Evolutionary conservation across 441 rosid species (phyloP).

Genomic region (Gossypium trilobum): DNA sequence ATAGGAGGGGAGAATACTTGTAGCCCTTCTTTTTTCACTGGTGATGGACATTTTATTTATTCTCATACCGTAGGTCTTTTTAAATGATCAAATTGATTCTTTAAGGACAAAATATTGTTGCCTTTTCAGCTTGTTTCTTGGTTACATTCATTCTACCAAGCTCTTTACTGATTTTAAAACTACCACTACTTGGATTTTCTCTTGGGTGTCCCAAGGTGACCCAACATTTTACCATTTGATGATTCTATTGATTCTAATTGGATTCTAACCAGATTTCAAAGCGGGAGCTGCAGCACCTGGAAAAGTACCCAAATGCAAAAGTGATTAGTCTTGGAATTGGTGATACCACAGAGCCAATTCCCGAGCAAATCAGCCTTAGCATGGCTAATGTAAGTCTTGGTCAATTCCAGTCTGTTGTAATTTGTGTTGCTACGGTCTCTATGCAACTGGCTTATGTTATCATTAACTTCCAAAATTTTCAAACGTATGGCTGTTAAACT

Average conservation of each 20-base stretch:
- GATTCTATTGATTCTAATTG: conserved; percentile 9
- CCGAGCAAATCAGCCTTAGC: conserved; percentile 36
- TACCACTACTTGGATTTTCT: not conserved
- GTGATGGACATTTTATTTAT: not conserved
- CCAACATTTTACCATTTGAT: not conserved
- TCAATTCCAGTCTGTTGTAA: not conserved
- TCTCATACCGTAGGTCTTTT: not conserved
- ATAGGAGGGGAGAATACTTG: not conserved
- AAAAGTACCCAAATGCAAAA: conserved; percentile 51
- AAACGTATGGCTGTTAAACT: not conserved
- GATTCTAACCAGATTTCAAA: conserved; percentile 38
- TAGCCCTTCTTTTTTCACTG: not conserved
- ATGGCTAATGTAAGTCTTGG: conserved; percentile 46
- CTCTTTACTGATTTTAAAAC: not conserved
- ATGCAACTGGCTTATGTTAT: not conserved
- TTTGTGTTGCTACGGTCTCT: not conserved
- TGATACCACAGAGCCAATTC: conserved; percentile 70
- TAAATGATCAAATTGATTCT: not conserved
- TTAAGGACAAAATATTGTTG: not conserved
- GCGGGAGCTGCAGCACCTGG: conserved; percentile 51
- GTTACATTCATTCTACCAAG: not conserved
- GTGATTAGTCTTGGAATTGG: conserved; percentile 73
- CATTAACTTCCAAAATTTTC: not conserved
- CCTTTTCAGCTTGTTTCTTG: not conserved
- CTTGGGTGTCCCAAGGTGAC: not conserved